phyloP scores from a whole-genome alignment of 805 yeast species.

The Hyphopichia homilentoma region DNA sequence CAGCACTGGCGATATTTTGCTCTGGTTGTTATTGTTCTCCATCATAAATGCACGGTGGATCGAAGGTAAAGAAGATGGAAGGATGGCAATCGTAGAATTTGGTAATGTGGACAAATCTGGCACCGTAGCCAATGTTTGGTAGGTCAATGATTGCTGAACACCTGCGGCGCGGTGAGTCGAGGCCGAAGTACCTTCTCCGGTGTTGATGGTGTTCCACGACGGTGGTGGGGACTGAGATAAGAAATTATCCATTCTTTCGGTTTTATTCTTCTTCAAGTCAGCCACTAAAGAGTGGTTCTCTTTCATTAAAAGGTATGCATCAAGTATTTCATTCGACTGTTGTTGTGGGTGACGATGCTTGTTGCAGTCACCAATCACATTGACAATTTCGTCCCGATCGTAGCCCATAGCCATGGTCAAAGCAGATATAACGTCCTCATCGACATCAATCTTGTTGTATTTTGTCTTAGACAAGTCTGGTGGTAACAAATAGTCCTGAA shows the following conservation, averaged over 20 bases:
- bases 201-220: slow-evolving; percentile 24
- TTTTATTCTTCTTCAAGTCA: slow-evolving; percentile 53
- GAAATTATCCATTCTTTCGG: slow-evolving; percentile 54
- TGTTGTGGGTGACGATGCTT: slow-evolving; percentile 23
- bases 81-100: slow-evolving; percentile 80
- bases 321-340: slow-evolving; percentile 66
- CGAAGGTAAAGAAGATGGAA: slow-evolving; percentile 92
- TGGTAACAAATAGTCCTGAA: slow-evolving; percentile 76
- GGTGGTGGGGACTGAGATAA: slow-evolving; percentile 63
- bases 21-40: slow-evolving; percentile 34
- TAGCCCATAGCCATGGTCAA: slow-evolving; percentile 85
- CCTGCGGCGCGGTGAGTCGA: slow-evolving; percentile 36
- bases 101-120: slow-evolving; percentile 52
- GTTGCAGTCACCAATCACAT: slow-evolving; percentile 58
- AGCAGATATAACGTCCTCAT: slow-evolving; percentile 72
- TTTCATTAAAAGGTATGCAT: slow-evolving; percentile 78
- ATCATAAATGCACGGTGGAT: slow-evolving; percentile 92
- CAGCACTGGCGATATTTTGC: slow-evolving; percentile 48
- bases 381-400: slow-evolving; percentile 76
- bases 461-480: slow-evolving; percentile 40
- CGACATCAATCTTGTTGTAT: slow-evolving; percentile 47
- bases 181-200: slow-evolving; percentile 15
- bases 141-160: slow-evolving; percentile 42
- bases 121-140: slow-evolving; percentile 45
- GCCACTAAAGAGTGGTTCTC: slow-evolving; percentile 72